Percentiles rank a stretch among this genome's conserved stretches.
phyloP scores from a whole-genome alignment of 331 rosid species.

The Dryas integrifolia region DNA sequence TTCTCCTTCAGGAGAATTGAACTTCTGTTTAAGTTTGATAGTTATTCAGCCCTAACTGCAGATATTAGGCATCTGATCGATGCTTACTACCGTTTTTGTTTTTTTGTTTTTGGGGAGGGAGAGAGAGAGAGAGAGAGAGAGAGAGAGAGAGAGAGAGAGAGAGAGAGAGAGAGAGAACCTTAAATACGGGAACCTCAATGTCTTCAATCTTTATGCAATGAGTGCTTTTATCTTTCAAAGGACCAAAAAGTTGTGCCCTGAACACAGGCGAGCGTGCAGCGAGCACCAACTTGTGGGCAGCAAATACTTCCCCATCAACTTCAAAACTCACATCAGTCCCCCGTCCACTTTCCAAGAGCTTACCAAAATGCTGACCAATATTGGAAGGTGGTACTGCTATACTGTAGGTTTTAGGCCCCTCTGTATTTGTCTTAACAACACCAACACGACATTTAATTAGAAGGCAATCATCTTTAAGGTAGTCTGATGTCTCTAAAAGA shows the following conservation, averaged over 20 bases:
- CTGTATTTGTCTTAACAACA: conserved; percentile 49
- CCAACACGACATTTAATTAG: conserved; percentile 56
- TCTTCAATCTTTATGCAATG: conserved; percentile 51
- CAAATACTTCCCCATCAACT: conserved; percentile 49
- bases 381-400: conserved; percentile 47
- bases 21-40: too few species aligned
- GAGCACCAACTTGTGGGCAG: conserved; percentile 57
- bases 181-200: conserved; percentile 53
- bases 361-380: conserved; percentile 48
- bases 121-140: conserved; percentile 9
- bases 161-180: conserved; percentile 36
- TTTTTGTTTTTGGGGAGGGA: background rate
- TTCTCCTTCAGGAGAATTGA: too few species aligned
- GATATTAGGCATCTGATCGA: background rate
- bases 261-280: conserved; percentile 62
- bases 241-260: conserved; percentile 62
- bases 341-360: conserved; percentile 46
- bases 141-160: conserved; percentile 6
- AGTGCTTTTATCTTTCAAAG: conserved; percentile 48
- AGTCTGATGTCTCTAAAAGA: conserved; percentile 50
- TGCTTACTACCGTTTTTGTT: background rate
- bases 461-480: conserved; percentile 55
- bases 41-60: too few species aligned
- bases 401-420: conserved; percentile 46
- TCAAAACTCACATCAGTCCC: conserved; percentile 51